Base-by-base conservation (phyloP, 129 eudicot species). In the Arctium lappa region DNA sequence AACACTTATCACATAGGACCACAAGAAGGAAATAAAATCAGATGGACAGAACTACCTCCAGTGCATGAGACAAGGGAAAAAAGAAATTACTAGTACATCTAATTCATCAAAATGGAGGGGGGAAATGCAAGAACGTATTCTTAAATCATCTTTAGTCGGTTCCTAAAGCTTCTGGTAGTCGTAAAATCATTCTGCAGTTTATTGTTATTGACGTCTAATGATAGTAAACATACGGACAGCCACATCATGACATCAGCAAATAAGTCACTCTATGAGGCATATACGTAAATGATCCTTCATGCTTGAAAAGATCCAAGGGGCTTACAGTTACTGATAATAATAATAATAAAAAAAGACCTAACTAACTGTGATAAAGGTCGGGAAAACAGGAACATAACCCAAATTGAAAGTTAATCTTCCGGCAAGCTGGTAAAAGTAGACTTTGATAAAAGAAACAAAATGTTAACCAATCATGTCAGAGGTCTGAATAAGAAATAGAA, bases 381-480 rank as follows among this genome's bases (percentile, higher is more conserved):
- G 70, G 32, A 65, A 65, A 0, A 65, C 30, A 65, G 70, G 32
- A 65, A 65, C 4, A 65, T 27, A 80, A 12, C 44, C 3, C 69
- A 75, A 74, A 6, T 46, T 8, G 10, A 46, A 44, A 56, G 66
- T 13, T 5, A 29, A 44, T 75, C 3, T 30, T 10, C 37, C 11
- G 73, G 71, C 71, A 71, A 44, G 56, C 56, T 46, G 72, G 36
- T 71, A 53, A 68, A 42, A 79, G 66, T 40, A 32, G 15, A 73
- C 33, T 73, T 73, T 36, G 10, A 73, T 62, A 56, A 37, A 13
- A 37, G 79, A 46, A 27, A 60, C 63, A 82, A 82, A 68, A 82
- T 68, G 42, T 50, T 71, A 40, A 48, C 5, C 78, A 33, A 82
- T 69, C 11, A 48, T 37, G 29, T 72, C 33, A n/a, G 32, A 83